A percentile compares a stretch with the other conserved stretches of the same genome.
phyloP scores from a whole-genome alignment of 495 filamentous ascomycete genomes.

The Annulohypoxylon bovei region DNA sequence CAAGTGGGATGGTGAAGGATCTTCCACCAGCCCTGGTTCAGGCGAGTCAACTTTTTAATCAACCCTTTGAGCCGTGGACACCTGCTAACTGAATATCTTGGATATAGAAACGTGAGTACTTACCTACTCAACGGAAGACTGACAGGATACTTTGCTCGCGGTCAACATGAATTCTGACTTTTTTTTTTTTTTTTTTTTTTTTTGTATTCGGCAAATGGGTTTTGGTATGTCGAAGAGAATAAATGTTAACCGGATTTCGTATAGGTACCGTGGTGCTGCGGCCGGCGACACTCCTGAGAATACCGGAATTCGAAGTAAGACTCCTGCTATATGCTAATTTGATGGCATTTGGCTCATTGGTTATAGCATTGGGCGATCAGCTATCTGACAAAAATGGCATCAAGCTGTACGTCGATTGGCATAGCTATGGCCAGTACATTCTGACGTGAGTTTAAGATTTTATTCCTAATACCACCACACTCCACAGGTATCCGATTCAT shows the following conservation, averaged over 20 bases:
- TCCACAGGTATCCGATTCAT: not conserved
- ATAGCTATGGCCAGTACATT: conserved; percentile 66
- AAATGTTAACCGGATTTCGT: conserved; percentile 2
- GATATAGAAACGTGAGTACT: conserved; percentile 44
- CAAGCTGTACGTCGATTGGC: conserved; percentile 70
- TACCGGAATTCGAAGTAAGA: conserved; percentile 45
- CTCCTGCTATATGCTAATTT: not conserved
- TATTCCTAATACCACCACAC: not conserved
- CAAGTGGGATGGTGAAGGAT: conserved; percentile 44
- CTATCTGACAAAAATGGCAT: conserved; percentile 58
- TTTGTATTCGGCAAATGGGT: not conserved
- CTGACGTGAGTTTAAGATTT: conserved; percentile 28
- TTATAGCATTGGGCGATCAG: conserved; percentile 50
- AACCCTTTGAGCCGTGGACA: not conserved
- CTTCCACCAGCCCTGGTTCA: conserved; percentile 45
- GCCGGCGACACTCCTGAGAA: conserved; percentile 49
- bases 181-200: not conserved
- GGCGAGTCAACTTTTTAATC: conserved; percentile 24
- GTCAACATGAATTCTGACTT: not conserved
- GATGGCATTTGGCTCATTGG: not conserved
- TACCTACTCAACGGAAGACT: not conserved
- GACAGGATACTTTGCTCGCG: not conserved
- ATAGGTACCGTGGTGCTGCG: conserved; percentile 47
- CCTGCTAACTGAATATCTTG: conserved; percentile 11
- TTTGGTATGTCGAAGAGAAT: not conserved